These are phyloP conservation scores for Calendula officinalis DNA, from an alignment of 129 eudicot species.

Conservation along the genomic window DNA sequence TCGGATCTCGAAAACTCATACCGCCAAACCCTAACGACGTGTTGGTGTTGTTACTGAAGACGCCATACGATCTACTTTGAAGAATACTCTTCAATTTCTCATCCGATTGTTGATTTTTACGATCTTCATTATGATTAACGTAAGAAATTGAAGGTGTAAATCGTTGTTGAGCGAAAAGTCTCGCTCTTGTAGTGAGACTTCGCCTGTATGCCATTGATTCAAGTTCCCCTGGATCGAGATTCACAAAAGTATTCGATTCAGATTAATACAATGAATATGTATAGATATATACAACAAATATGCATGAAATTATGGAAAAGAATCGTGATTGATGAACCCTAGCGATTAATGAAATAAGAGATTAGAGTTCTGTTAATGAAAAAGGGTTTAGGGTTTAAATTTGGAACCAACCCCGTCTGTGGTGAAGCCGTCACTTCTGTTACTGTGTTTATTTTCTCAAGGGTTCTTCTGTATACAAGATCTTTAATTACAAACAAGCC, in stretches of 20 bases:
- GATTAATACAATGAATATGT: not conserved
- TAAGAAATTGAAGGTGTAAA: constrained; percentile 37
- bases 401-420: constrained; percentile 8
- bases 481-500: constrained; percentile 14
- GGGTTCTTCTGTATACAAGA: not conserved
- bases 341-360: not conserved
- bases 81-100: constrained; percentile 4
- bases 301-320: not conserved
- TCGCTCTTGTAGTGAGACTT: constrained; percentile 46
- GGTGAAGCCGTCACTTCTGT: not conserved
- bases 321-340: no score
- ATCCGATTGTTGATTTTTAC: constrained; percentile 17
- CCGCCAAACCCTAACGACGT: constrained; percentile 31
- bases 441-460: not conserved
- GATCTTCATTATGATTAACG: constrained; percentile 41
- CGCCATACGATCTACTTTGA: constrained; percentile 38
- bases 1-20: constrained; percentile 33
- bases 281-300: not conserved
- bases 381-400: constrained; percentile 4
- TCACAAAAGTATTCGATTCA: not conserved
- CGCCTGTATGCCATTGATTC: constrained; percentile 68
- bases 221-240: constrained; percentile 11
- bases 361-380: not conserved
- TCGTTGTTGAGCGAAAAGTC: constrained; percentile 46
- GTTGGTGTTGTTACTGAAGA: constrained; percentile 25